Conservation (phyloP, 1,284 basidiomycete genomes). For the Ganoderma lingzhi region DNA sequence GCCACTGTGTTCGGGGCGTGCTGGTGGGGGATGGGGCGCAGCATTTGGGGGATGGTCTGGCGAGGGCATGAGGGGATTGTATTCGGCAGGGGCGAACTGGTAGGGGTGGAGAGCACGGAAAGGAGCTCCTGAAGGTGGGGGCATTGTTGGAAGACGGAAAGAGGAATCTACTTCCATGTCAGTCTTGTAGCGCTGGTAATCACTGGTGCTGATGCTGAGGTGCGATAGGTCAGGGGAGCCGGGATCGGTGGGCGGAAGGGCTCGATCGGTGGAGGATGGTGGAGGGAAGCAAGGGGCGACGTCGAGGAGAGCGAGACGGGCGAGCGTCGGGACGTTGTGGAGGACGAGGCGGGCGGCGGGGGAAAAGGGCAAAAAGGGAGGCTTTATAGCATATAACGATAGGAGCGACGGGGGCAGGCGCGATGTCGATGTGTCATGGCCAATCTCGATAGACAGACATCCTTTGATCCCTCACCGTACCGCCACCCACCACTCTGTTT, state of each 20-base stretch:
- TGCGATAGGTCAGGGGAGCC: constrained; percentile 8
- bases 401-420: constrained; percentile 18
- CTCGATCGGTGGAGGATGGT: background rate
- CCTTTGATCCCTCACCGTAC: constrained; percentile 23
- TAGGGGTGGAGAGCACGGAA: constrained; percentile 35
- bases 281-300: background rate
- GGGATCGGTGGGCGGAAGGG: background rate
- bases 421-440: constrained; percentile 26
- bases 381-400: constrained; percentile 34
- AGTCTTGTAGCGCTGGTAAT: constrained; percentile 36
- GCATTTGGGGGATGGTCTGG: constrained; percentile 34
- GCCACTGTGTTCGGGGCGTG: constrained; percentile 18
- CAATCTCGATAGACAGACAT: constrained; percentile 21
- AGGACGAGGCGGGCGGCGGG: constrained; percentile 26
- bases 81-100: constrained; percentile 36
- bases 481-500: constrained; percentile 26
- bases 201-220: constrained; percentile 31
- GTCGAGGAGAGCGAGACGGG: constrained; percentile 3
- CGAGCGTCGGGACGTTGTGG: constrained; percentile 16
- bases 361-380: constrained; percentile 32
- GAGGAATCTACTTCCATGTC: constrained; percentile 43
- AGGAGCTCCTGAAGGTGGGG: constrained; percentile 32
- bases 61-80: constrained; percentile 34
- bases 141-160: constrained; percentile 36
- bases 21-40: constrained; percentile 17